A percentile compares a stretch with the other conserved stretches of the same genome.
These are phyloP conservation scores for Hypoxylon trugodes DNA, from an alignment of 495 filamentous ascomycete species.

Conservation along the genomic window DNA sequence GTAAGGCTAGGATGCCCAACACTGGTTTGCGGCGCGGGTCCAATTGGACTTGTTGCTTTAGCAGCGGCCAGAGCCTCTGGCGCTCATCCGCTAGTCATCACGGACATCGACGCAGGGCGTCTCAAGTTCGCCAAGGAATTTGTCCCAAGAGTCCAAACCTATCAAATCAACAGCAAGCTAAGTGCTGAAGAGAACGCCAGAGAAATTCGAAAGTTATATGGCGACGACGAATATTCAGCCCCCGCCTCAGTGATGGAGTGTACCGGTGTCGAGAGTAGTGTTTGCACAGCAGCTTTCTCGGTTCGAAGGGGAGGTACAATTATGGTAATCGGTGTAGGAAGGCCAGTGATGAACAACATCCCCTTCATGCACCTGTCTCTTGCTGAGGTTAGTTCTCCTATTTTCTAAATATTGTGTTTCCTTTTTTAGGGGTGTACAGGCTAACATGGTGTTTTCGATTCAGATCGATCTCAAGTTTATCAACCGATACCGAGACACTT, in stretches of 20 bases:
- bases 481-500: conserved; percentile 70
- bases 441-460: conserved; percentile 10
- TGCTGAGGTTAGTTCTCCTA: conserved; percentile 53
- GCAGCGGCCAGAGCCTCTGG: conserved; percentile 65
- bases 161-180: conserved; percentile 56
- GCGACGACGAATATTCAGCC: conserved; percentile 57
- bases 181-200: conserved; percentile 60
- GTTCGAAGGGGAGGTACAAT: conserved; percentile 66
- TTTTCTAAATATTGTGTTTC: background rate
- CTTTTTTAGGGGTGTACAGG: conserved; percentile 1
- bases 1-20: conserved; percentile 50
- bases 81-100: conserved; percentile 70
- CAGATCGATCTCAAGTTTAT: conserved; percentile 72
- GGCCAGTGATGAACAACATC: conserved; percentile 66
- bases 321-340: conserved; percentile 71
- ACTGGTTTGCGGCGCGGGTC: conserved; percentile 58
- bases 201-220: conserved; percentile 62
- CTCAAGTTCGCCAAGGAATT: conserved; percentile 67
- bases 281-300: conserved; percentile 64
- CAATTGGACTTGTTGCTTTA: conserved; percentile 60
- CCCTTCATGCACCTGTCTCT: conserved; percentile 73
- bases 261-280: conserved; percentile 68
- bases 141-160: conserved; percentile 62
- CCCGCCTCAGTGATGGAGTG: conserved; percentile 69
- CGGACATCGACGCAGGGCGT: conserved; percentile 64